Evolutionary conservation across 495 filamentous ascomycete genomes (phyloP).

Genomic region (Polyplosphaeria fusca): DNA sequence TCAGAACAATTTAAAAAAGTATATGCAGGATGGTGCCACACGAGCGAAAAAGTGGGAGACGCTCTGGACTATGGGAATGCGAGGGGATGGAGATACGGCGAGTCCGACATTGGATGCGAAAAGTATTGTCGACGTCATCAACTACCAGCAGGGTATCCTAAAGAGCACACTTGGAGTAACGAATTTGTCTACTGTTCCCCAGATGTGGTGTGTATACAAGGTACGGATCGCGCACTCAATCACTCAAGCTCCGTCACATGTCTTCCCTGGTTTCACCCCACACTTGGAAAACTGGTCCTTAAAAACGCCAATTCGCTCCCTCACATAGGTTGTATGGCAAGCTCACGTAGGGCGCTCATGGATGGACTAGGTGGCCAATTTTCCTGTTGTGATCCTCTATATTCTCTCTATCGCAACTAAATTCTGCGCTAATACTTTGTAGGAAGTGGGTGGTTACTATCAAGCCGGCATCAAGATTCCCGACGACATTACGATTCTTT

Average conservation of each 20-base stretch:
- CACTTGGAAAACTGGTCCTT: no score
- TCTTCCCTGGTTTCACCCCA: no score
- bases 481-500: constrained; percentile 70
- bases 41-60: constrained; percentile 64
- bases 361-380: no score
- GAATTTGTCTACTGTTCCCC: constrained; percentile 55
- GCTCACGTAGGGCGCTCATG: no score
- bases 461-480: constrained; percentile 59
- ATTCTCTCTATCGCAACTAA: no score
- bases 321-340: no score
- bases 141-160: constrained; percentile 57
- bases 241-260: no score
- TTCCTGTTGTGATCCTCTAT: neutral
- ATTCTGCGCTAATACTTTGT: no score
- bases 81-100: constrained; percentile 64
- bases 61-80: constrained; percentile 70
- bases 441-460: constrained; percentile 57
- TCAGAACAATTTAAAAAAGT: constrained; percentile 60
- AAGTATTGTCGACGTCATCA: constrained; percentile 58
- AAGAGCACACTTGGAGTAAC: constrained; percentile 45
- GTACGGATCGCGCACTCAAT: neutral
- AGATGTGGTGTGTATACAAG: constrained; percentile 58
- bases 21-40: constrained; percentile 62
- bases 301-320: no score
- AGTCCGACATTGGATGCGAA: constrained; percentile 56